Evolutionary conservation across 73 alveolate genomes (phyloP).

Genomic region (Paramecium biaurelia): DNA sequence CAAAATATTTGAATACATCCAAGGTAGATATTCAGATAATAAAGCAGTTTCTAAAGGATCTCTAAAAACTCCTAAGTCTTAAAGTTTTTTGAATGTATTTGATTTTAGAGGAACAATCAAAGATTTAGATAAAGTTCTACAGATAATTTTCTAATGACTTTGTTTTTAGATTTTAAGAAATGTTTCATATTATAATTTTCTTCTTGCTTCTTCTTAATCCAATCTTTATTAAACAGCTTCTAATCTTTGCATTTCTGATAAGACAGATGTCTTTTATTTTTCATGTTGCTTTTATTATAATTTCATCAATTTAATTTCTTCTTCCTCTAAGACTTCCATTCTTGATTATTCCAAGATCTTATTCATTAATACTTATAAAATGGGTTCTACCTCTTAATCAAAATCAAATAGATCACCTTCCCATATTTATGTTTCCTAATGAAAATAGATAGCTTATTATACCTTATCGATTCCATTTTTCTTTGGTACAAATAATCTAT

Average conservation of each 20-base stretch:
- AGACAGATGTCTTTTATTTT: slow-evolving; percentile 84
- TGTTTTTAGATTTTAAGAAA: neutral
- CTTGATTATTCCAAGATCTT: slow-evolving; percentile 91
- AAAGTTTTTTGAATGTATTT: slow-evolving; percentile 18
- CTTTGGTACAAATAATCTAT: slow-evolving; percentile 83
- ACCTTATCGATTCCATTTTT: slow-evolving; percentile 79
- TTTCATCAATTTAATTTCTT: slow-evolving; percentile 87
- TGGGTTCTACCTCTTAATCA: slow-evolving; percentile 94
- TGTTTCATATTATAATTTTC: slow-evolving; percentile 56
- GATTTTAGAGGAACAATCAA: slow-evolving; percentile 2
- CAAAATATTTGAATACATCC: slow-evolving; percentile 46
- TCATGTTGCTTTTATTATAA: slow-evolving; percentile 87
- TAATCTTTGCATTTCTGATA: slow-evolving; percentile 86
- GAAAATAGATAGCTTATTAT: neutral
- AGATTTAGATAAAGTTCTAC: slow-evolving; percentile 42
- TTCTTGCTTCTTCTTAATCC: slow-evolving; percentile 78
- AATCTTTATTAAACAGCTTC: slow-evolving; percentile 84
- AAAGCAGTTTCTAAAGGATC: slow-evolving; percentile 52
- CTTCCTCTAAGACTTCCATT: slow-evolving; percentile 96
- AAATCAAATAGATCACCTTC: slow-evolving; percentile 95
- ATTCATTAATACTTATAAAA: slow-evolving; percentile 83
- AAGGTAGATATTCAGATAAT: slow-evolving; percentile 47
- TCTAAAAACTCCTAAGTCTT: slow-evolving; percentile 52
- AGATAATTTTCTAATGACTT: slow-evolving; percentile 45
- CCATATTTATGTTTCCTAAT: slow-evolving; percentile 80